Evolutionary conservation across 495 filamentous ascomycete species (phyloP).

Genomic region (Acidiella bohemica): DNA sequence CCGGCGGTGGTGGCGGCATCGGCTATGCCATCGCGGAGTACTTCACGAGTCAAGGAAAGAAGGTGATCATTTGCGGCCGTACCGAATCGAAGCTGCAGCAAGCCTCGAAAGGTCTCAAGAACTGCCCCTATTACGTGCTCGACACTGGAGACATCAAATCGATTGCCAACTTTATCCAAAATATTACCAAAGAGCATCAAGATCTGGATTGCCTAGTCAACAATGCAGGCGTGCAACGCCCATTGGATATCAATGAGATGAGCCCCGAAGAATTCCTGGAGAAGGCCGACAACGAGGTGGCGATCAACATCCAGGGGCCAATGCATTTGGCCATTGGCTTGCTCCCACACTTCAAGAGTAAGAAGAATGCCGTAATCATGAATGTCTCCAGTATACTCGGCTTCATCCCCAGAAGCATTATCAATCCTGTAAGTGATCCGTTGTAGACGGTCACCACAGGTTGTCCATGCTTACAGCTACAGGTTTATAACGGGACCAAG

Average conservation of each 20-base stretch:
- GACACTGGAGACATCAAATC: constrained; percentile 30
- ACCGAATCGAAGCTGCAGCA: constrained; percentile 33
- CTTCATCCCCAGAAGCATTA: constrained; percentile 31
- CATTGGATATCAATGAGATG: constrained; percentile 24
- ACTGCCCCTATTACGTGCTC: constrained; percentile 30
- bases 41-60: constrained; percentile 32
- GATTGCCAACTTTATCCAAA: constrained; percentile 30
- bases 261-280: constrained; percentile 18
- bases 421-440: constrained; percentile 27
- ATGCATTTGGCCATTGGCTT: constrained; percentile 35
- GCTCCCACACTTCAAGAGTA: constrained; percentile 31
- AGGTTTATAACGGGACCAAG: constrained; percentile 37
- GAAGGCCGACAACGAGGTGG: constrained; percentile 36
- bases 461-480: neutral
- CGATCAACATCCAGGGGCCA: constrained; percentile 38
- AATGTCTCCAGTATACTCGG: constrained; percentile 37
- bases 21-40: constrained; percentile 33
- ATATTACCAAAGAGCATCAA: constrained; percentile 29
- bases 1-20: constrained; percentile 37
- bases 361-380: constrained; percentile 28
- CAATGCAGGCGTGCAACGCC: constrained; percentile 25
- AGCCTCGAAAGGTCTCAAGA: constrained; percentile 27
- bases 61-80: constrained; percentile 35
- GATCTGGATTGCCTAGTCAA: constrained; percentile 35
- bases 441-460: neutral